These are phyloP conservation scores for Grosmannia huntii DNA, from an alignment of 2,329 filamentous ascomycete genomes.

Conservation along the genomic window DNA sequence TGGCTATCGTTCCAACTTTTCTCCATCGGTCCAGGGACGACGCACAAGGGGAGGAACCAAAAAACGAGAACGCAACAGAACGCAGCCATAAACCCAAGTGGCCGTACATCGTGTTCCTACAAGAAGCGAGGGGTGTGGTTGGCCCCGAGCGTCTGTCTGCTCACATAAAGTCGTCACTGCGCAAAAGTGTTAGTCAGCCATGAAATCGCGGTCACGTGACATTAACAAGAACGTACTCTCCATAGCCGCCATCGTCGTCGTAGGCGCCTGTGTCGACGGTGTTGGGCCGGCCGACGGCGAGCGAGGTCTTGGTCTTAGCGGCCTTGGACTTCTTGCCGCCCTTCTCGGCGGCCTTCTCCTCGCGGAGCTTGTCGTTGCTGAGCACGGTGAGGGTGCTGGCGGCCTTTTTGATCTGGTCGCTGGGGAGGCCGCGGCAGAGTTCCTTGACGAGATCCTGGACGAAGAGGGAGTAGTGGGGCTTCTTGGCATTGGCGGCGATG, in stretches of 20 bases:
- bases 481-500: conserved; percentile 62
- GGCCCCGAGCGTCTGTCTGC: conserved; percentile 9
- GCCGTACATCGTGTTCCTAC: neutral
- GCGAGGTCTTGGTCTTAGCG: conserved; percentile 81
- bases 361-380: conserved; percentile 96
- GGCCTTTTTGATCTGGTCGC: conserved; percentile 94
- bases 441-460: conserved; percentile 83
- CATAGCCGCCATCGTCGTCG: conserved; percentile 52
- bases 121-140: neutral
- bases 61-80: neutral
- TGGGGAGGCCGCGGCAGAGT: conserved; percentile 74
- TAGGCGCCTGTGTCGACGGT: conserved; percentile 59
- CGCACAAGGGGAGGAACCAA: neutral
- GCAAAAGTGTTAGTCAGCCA: neutral
- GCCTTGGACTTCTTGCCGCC: conserved; percentile 95
- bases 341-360: conserved; percentile 91
- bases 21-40: neutral
- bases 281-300: conserved; percentile 53
- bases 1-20: neutral
- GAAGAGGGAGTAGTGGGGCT: conserved; percentile 82
- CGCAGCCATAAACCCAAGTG: neutral
- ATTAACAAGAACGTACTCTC: conserved; percentile 43
- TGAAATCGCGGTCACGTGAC: neutral
- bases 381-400: conserved; percentile 77
- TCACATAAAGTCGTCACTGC: conserved; percentile 64